phyloP scores from a whole-genome alignment of 2,329 filamentous ascomycete genomes.

The Penicillium capsulatum region DNA sequence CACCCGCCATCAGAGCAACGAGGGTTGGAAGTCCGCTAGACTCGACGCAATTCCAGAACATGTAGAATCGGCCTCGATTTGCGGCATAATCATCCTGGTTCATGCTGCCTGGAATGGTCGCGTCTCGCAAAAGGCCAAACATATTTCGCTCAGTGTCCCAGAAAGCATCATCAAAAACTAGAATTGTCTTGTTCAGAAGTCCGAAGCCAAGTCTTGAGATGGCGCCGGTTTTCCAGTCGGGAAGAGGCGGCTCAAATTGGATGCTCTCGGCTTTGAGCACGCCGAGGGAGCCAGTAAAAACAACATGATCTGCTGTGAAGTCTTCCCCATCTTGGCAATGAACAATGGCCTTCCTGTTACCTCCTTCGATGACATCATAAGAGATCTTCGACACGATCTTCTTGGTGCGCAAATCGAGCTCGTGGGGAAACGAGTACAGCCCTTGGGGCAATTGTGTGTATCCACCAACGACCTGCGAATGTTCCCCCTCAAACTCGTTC shows the following conservation, averaged over 20 bases:
- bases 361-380: constrained; percentile 46
- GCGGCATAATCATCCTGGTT: constrained; percentile 73
- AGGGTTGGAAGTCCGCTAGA: constrained; percentile 84
- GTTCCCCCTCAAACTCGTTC: constrained; percentile 93
- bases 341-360: constrained; percentile 54
- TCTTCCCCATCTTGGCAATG: constrained; percentile 72
- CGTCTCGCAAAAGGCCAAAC: constrained; percentile 76
- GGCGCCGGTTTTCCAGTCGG: constrained; percentile 75
- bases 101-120: constrained; percentile 64
- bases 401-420: constrained; percentile 71
- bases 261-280: constrained; percentile 78
- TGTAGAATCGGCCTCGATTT: constrained; percentile 85
- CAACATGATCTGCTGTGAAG: constrained; percentile 82
- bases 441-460: constrained; percentile 93
- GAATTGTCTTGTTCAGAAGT: constrained; percentile 87
- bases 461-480: constrained; percentile 88
- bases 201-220: constrained; percentile 87
- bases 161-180: constrained; percentile 84
- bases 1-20: constrained; percentile 90
- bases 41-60: constrained; percentile 95
- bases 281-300: constrained; percentile 84
- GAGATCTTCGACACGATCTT: constrained; percentile 71
- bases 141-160: constrained; percentile 90
- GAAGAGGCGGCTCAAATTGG: constrained; percentile 85
- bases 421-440: constrained; percentile 69